Percentiles rank a stretch among this genome's conserved stretches.
phyloP scores from a whole-genome alignment of 768 basidiomycete species.

The Mycena belliarum region DNA sequence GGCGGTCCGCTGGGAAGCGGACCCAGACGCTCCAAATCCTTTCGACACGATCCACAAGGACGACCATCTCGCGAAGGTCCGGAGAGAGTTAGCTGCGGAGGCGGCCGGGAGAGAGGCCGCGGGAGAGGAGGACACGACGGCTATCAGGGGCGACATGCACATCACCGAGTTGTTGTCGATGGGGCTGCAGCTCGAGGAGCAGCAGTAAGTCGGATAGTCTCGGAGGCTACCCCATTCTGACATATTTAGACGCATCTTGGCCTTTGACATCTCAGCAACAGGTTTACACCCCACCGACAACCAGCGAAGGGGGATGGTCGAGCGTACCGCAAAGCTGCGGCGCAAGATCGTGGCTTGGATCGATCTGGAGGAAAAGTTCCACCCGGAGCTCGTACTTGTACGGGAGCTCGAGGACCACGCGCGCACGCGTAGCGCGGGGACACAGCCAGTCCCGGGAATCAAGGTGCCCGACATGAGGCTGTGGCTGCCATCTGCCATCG shows the following conservation, averaged over 20 bases:
- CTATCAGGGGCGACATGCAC: slow-evolving; percentile 8
- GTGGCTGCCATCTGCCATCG: slow-evolving; percentile 27
- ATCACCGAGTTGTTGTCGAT: slow-evolving; percentile 9
- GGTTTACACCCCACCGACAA: slow-evolving; percentile 19
- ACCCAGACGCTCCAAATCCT: slow-evolving; percentile 5
- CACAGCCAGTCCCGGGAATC: neutral
- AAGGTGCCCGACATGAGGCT: neutral
- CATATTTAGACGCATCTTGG: neutral
- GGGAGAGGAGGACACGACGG: neutral
- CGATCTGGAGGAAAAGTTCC: neutral
- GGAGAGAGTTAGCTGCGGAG: neutral
- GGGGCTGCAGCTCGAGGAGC: slow-evolving; percentile 19
- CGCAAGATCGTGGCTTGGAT: neutral
- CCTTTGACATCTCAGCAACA: neutral
- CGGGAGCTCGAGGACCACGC: neutral
- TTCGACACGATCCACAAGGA: slow-evolving; percentile 10
- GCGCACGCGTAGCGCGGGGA: neutral
- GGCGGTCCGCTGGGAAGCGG: slow-evolving; percentile 7
- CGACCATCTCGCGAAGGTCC: slow-evolving; percentile 13
- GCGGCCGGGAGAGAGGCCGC: neutral
- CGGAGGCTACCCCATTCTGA: too few relatives aligned
- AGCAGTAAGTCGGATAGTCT: slow-evolving; percentile 18
- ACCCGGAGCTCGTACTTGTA: neutral
- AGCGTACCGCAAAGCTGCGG: neutral
- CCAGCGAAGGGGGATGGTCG: slow-evolving; percentile 19